phyloP scores from a whole-genome alignment of 176 grass and related monocot species.

The Cenchrus fungigraminus region DNA sequence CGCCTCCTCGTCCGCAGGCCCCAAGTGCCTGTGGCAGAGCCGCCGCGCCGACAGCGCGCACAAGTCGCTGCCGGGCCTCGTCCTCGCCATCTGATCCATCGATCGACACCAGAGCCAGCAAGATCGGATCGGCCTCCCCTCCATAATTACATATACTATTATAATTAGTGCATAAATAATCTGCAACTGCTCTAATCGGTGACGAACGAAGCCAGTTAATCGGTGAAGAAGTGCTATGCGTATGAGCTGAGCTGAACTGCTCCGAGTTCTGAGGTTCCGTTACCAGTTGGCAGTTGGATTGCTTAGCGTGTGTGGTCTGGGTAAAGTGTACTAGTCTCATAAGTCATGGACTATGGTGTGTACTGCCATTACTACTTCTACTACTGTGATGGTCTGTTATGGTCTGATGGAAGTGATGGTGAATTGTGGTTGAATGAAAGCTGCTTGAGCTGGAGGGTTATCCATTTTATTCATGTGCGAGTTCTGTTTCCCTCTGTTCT shows the following conservation, averaged over 20 bases:
- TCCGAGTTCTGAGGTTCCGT: background rate
- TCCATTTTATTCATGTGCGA: background rate
- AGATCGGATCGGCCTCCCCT: background rate
- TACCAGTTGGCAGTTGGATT: background rate
- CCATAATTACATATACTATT: background rate
- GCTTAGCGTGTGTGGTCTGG: background rate
- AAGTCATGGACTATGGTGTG: constrained; percentile 1
- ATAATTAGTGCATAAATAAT: background rate
- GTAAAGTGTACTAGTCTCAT: background rate
- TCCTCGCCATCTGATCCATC: constrained; percentile 11
- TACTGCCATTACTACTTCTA: background rate
- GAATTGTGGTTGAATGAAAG: background rate
- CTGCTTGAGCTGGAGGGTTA: background rate
- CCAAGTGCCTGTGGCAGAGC: constrained; percentile 26
- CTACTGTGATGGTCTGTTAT: constrained; percentile 1
- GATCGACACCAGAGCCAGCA: background rate
- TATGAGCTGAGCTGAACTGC: background rate
- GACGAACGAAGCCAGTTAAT: background rate
- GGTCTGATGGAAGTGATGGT: constrained; percentile 8
- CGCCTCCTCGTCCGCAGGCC: background rate
- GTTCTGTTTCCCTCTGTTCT: background rate
- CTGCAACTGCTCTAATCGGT: background rate
- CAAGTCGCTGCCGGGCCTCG: constrained; percentile 27
- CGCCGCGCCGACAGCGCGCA: constrained; percentile 25
- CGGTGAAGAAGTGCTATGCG: background rate